These are phyloP conservation scores for Rhodotorula sp. DNA, from an alignment of 1,284 basidiomycete species.

Conservation along the genomic window DNA sequence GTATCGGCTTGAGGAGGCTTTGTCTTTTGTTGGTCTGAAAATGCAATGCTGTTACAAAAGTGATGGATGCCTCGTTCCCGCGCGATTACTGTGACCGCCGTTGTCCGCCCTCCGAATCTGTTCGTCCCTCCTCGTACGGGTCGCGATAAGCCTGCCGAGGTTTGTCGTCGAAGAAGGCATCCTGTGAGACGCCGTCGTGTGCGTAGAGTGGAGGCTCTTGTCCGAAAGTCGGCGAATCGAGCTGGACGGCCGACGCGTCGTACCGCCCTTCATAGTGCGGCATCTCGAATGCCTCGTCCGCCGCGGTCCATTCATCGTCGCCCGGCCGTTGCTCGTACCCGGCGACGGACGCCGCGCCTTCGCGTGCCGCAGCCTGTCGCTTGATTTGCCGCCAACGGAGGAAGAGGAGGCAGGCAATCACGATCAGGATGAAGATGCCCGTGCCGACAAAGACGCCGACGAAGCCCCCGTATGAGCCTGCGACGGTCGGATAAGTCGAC, in stretches of 20 bases:
- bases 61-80: neutral
- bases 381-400: slow-evolving; percentile 18
- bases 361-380: slow-evolving; percentile 1
- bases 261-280: slow-evolving; percentile 18
- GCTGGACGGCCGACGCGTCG: slow-evolving; percentile 3
- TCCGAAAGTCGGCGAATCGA: neutral
- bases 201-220: neutral
- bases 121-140: neutral
- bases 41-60: neutral
- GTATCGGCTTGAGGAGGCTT: neutral
- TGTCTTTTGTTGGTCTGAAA: neutral
- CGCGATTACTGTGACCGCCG: neutral
- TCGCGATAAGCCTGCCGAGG: neutral
- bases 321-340: neutral
- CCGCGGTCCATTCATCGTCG: slow-evolving; percentile 14
- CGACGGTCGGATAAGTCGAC: slow-evolving; percentile 35
- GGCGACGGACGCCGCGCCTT: neutral
- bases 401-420: slow-evolving; percentile 15
- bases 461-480: slow-evolving; percentile 36
- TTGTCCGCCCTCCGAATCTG: neutral
- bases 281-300: slow-evolving; percentile 39
- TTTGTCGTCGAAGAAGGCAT: slow-evolving; percentile 1
- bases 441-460: slow-evolving; percentile 36
- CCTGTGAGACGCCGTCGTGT: slow-evolving; percentile 5
- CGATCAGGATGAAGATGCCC: slow-evolving; percentile 22